Evolutionary conservation across 106 monocot species (phyloP), one percentile per base, ranked within the genome.

Genomic region (Phalaenopsis aphrodite): DNA sequence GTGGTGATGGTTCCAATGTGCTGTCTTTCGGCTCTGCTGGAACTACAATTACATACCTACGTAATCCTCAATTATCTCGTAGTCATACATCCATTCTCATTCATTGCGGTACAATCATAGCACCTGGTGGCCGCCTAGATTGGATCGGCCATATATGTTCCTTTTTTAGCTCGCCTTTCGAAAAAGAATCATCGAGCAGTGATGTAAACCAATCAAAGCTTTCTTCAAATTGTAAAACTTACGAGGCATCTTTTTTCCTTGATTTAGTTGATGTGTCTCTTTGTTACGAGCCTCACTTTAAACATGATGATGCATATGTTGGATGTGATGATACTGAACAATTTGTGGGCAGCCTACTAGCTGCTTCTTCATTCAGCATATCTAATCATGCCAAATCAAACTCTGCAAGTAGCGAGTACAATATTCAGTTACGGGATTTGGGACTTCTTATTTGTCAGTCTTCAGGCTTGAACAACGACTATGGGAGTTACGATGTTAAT

Each of bases 121-220:
- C 98, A 71, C 98, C 94, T 83, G 98, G 95, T 47, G 93, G 92
- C 45, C 92, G 95, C 56, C 65, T 93, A 41, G 98, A 99, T 93
- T 99, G 98, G 98, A 67, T 99, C 76, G 80, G 55, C 84, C 56
- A 85, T 56, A 82, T 99, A 77, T 81, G 75, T 64, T 86, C 76
- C 19, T 93, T 88, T 74, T 99, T 99, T 77, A 87, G 77, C 67
- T 84, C 71, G 52, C 68, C 86, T 83, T 52, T 80, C 73, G 80
- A 85, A 30, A 71, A 41, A 48, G 79, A 83, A 72, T 41, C 81
- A 38, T 68, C 80, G 6, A 42, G n/a, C 17, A 38, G 52, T 77
- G 82, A 79, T 83, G 56, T 6, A 43, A 56, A 23, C 7, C 75
- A 79, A 75, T 81, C 49, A 77, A 77, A 79, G 72, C 49, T 65